These are phyloP conservation scores for Plenodomus tracheiphilus DNA, from an alignment of 2,329 filamentous ascomycete genomes.

Conservation along the genomic window DNA sequence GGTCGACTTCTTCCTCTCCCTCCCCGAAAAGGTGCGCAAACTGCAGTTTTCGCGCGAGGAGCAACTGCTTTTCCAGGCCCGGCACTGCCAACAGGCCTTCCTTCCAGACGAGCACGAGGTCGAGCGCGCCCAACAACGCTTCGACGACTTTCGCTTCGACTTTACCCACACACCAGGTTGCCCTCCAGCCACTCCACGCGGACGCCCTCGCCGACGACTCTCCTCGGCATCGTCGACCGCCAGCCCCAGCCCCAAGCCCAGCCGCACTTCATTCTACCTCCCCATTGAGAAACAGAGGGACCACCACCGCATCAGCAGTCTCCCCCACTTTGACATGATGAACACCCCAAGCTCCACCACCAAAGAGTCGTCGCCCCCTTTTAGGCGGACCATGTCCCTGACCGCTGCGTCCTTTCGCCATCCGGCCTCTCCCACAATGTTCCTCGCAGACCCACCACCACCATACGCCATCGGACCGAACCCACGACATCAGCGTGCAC, in stretches of 20 bases:
- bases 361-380: slow-evolving; percentile 18
- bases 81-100: slow-evolving; percentile 23
- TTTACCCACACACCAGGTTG: slow-evolving; percentile 17
- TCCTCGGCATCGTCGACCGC: slow-evolving; percentile 19
- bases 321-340: slow-evolving; percentile 36
- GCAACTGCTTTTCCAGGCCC: slow-evolving; percentile 60
- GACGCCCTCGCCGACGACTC: slow-evolving; percentile 21
- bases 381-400: slow-evolving; percentile 70
- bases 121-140: slow-evolving; percentile 31
- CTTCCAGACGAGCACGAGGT: slow-evolving; percentile 11
- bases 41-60: slow-evolving; percentile 74
- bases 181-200: slow-evolving; percentile 5
- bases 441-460: slow-evolving; percentile 50
- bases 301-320: slow-evolving; percentile 22
- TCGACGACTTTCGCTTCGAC: slow-evolving; percentile 39
- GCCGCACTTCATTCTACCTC: slow-evolving; percentile 13
- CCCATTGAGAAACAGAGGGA: slow-evolving; percentile 15
- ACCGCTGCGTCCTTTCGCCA: slow-evolving; percentile 65
- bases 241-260: slow-evolving; percentile 23
- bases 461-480: slow-evolving; percentile 31
- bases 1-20: slow-evolving; percentile 67
- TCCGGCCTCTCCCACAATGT: slow-evolving; percentile 51
- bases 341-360: slow-evolving; percentile 22
- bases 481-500: slow-evolving; percentile 37
- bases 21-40: slow-evolving; percentile 73